Evolutionary conservation across 176 grass and related monocot genomes (phyloP), one percentile per base, ranked within the genome.

Genomic region (Lolium rigidum): DNA sequence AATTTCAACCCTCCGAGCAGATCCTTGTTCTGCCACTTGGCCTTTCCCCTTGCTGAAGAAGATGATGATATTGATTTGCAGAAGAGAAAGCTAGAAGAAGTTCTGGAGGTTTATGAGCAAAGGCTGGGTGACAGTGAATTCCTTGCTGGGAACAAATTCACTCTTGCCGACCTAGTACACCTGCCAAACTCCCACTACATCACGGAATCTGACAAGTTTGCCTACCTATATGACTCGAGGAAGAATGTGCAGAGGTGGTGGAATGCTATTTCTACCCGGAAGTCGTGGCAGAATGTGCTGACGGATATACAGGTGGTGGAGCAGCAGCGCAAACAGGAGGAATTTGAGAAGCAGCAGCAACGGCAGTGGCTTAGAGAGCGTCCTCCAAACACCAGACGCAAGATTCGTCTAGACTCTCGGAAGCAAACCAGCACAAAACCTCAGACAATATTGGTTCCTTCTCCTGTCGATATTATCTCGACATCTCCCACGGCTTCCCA

Each of bases 191-290:
- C 93, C 26, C 77, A 89, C 59, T 86, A 92, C 69, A 91, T 98
- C 77, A 90, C 63, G 49, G 18, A 44, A 25, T 95, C 93, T 61
- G 0, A 81, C 3, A 44, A 98, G 61, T 94, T 92, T 87, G 14
- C 59, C 12, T 87, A 91, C 81, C 78, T 98, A 9, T 94, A 92
- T 83, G 54, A 95, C 48, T 85, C 90, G 10, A 95, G 95, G 80
- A 92, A 93, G 86, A 98, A 95, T 87, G 81, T 98, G 25, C 85
- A 83, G 20, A 92, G 93, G 81, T 98, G 95, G 95, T 95, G 93
- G 93, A 80, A 98, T 60, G 21, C 25, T 11, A 93, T 95, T 73
- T 94, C 85, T 12, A 58, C 1, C 4, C 72, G 89, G 83, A 10
- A 47, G 50, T 95, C 91, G 26, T 98, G 95, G 95, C 38, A 61